Evolutionary conservation across 106 monocot genomes (phyloP).

Genomic region (Acorus calamus): DNA sequence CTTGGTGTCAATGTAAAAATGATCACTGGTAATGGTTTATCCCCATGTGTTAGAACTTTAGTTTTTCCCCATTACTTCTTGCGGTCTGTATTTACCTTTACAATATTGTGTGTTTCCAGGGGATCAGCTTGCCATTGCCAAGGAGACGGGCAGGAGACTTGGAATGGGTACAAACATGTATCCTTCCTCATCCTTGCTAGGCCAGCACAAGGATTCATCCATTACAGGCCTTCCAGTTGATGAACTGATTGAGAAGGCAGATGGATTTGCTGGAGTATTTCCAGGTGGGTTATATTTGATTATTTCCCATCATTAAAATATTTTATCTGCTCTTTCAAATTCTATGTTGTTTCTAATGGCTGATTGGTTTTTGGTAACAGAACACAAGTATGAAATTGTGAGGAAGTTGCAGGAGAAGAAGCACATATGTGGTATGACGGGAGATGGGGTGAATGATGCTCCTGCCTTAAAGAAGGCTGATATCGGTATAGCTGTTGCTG

Average conservation of each 20-base stretch:
- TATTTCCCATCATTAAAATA: not conserved
- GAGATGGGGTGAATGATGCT: slow-evolving; percentile 77
- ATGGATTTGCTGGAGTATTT: slow-evolving; percentile 75
- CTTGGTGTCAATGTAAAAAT: slow-evolving; percentile 88
- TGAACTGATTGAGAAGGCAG: slow-evolving; percentile 62
- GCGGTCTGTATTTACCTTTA: not conserved
- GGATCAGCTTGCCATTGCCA: slow-evolving; percentile 67
- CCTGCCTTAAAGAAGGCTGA: slow-evolving; percentile 69
- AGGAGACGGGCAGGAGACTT: slow-evolving; percentile 69
- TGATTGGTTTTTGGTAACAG: slow-evolving; percentile 7
- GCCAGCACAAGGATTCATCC: slow-evolving; percentile 46
- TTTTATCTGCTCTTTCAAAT: not conserved
- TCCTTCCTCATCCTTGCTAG: slow-evolving; percentile 55
- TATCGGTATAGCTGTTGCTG: slow-evolving; percentile 68
- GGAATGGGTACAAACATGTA: slow-evolving; percentile 78
- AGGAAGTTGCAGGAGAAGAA: slow-evolving; percentile 58
- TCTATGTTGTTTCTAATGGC: not conserved
- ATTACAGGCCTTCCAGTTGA: slow-evolving; percentile 39
- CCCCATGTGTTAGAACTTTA: no score
- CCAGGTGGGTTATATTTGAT: slow-evolving; percentile 24
- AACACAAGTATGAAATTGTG: slow-evolving; percentile 76
- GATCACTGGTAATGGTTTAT: slow-evolving; percentile 54
- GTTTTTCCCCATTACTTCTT: not conserved
- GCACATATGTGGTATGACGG: slow-evolving; percentile 85
- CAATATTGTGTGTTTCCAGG: slow-evolving; percentile 13